Conservation (phyloP, 2,329 filamentous ascomycete genomes). For the Sporothrix inflata region DNA sequence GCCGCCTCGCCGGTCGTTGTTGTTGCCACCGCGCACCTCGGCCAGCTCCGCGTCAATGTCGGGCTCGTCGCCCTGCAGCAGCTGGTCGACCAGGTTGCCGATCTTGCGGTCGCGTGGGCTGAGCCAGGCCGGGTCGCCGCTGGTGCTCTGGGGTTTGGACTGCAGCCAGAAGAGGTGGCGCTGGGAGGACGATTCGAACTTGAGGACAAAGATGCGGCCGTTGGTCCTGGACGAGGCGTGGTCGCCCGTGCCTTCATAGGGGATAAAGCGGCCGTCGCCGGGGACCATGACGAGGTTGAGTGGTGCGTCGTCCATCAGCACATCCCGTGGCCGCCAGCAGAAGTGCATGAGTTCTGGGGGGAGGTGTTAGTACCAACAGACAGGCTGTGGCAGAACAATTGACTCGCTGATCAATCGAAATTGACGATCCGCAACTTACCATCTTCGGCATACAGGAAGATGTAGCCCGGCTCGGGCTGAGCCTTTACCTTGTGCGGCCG, state of each 20-base stretch:
- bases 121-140: constrained; percentile 74
- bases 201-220: constrained; percentile 89
- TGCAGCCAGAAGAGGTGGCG: constrained; percentile 96
- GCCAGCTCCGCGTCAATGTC: constrained; percentile 75
- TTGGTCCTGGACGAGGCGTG: constrained; percentile 69
- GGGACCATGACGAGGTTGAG: constrained; percentile 94
- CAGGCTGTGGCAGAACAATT: not conserved
- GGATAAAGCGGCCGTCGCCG: constrained; percentile 81
- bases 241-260: constrained; percentile 68
- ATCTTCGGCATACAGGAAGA: constrained; percentile 93
- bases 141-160: constrained; percentile 76
- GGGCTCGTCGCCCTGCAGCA: constrained; percentile 88
- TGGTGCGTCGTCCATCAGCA: constrained; percentile 72
- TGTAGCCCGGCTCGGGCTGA: constrained; percentile 74
- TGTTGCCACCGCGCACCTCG: constrained; percentile 55
- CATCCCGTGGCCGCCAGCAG: constrained; percentile 87
- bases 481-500: constrained; percentile 72
- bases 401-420: not conserved
- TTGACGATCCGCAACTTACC: constrained; percentile 48
- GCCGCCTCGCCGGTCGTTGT: constrained; percentile 40
- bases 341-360: constrained; percentile 82
- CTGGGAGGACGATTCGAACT: constrained; percentile 90
- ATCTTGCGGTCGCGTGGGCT: constrained; percentile 85
- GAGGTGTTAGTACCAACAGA: not conserved
- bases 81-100: constrained; percentile 79